Evolutionary conservation across 352 stramenopile genomes (phyloP).

Genomic region (Heterotrichella gracilis): DNA sequence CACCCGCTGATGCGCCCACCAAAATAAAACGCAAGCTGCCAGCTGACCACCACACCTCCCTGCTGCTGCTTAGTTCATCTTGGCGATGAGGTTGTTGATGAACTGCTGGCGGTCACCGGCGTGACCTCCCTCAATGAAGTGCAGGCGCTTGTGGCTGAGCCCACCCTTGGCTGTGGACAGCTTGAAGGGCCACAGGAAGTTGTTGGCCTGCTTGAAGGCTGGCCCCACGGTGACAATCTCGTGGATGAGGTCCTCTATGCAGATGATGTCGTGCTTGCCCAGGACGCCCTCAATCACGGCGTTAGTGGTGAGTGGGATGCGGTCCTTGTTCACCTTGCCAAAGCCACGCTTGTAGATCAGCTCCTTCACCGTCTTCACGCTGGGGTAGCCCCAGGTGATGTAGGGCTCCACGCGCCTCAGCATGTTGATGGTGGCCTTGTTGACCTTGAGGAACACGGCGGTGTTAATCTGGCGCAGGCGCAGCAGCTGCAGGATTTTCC

Average conservation of each 20-base stretch:
- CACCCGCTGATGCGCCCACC: no score
- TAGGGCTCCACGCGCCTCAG: conserved; percentile 29
- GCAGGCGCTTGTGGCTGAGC: conserved; percentile 62
- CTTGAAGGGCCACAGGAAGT: conserved; percentile 99
- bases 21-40: no score
- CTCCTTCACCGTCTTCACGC: conserved; percentile 77
- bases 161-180: conserved; percentile 68
- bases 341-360: conserved; percentile 98
- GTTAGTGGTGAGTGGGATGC: conserved; percentile 83
- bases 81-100: conserved; percentile 70
- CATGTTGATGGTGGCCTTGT: conserved; percentile 98
- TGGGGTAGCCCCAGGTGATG: conserved; percentile 67
- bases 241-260: conserved; percentile 93
- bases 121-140: conserved; percentile 61
- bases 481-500: conserved; percentile 93
- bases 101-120: conserved; percentile 50
- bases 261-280: conserved; percentile 71
- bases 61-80: conserved; percentile 46
- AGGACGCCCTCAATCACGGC: conserved; percentile 67
- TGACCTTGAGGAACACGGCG: conserved; percentile 91
- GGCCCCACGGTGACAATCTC: conserved; percentile 91
- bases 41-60: no score
- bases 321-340: conserved; percentile 84
- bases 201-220: conserved; percentile 90
- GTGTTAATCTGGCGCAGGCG: conserved; percentile 98